These are phyloP conservation scores for Vaccinium vitisidaea DNA, from an alignment of 148 eudicot genomes.

Conservation along the genomic window DNA sequence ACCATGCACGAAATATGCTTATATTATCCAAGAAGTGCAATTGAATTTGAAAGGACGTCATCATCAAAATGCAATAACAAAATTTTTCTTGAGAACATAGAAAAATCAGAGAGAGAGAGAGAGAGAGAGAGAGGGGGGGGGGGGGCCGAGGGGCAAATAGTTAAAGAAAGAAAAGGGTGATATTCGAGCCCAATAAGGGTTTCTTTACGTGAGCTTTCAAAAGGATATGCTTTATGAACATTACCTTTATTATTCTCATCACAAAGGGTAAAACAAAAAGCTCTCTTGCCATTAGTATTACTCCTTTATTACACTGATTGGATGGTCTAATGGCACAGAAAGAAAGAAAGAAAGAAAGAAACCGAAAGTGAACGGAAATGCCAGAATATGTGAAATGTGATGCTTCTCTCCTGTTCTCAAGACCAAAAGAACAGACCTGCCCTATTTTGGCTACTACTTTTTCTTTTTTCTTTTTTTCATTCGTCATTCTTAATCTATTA, in stretches of 20 bases:
- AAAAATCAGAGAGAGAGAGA: neutral
- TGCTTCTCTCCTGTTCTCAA: neutral
- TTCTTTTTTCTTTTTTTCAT: no score
- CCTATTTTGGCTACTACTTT: neutral
- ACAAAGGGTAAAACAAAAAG: neutral
- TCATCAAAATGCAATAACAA: neutral
- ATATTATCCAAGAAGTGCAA: neutral
- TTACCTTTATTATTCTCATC: conserved; percentile 20
- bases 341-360: conserved; percentile 18
- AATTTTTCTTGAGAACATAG: neutral
- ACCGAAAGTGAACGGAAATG: neutral
- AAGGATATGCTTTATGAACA: conserved; percentile 8
- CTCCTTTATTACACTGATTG: conserved; percentile 28
- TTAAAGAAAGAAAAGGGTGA: neutral
- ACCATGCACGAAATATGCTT: neutral
- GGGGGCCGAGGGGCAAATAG: no score
- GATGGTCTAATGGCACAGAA: conserved; percentile 21
- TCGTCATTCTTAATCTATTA: no score
- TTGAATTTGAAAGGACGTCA: conserved; percentile 12
- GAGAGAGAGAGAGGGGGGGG: neutral
- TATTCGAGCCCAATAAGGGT: conserved; percentile 14
- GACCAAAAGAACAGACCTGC: neutral
- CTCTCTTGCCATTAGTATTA: conserved; percentile 8
- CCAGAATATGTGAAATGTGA: conserved; percentile 21
- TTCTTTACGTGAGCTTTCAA: conserved; percentile 3